A percentile compares a stretch with the other conserved stretches of the same genome.
phyloP scores from a whole-genome alignment of 1,284 basidiomycete species.

The Blastosporella zonata region DNA sequence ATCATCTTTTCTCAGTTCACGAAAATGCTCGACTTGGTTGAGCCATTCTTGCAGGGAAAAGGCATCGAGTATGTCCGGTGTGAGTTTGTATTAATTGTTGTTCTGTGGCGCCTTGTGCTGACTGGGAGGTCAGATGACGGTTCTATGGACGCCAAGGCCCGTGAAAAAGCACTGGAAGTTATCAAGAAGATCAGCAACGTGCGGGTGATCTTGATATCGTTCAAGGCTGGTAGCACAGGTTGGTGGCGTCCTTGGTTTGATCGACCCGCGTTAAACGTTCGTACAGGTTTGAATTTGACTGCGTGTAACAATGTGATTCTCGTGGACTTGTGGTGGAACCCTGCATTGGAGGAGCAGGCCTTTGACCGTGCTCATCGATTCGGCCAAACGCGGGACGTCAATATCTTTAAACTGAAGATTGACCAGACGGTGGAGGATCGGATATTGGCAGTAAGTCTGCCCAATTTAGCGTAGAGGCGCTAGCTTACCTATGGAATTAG shows the following conservation, averaged over 20 bases:
- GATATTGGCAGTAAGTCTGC: slow-evolving; percentile 59
- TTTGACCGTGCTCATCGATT: slow-evolving; percentile 92
- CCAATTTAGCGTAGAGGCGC: slow-evolving; percentile 1
- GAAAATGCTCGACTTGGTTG: slow-evolving; percentile 83
- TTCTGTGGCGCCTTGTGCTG: slow-evolving; percentile 7
- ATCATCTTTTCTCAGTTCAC: slow-evolving; percentile 93
- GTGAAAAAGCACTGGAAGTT: slow-evolving; percentile 70
- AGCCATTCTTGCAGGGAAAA: slow-evolving; percentile 72
- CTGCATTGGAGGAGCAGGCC: slow-evolving; percentile 88
- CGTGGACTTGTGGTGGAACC: slow-evolving; percentile 96
- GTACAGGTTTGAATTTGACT: slow-evolving; percentile 84
- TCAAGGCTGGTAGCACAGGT: slow-evolving; percentile 94
- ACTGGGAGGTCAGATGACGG: slow-evolving; percentile 71
- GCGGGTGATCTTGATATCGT: slow-evolving; percentile 88
- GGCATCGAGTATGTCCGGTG: slow-evolving; percentile 80
- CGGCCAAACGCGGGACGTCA: slow-evolving; percentile 84
- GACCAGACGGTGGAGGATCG: slow-evolving; percentile 88
- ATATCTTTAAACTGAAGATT: slow-evolving; percentile 93
- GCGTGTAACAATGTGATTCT: slow-evolving; percentile 94
- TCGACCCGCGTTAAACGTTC: slow-evolving; percentile 6
- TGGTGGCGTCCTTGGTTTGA: not conserved
- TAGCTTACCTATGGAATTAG: slow-evolving; percentile 21
- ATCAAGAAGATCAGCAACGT: slow-evolving; percentile 64
- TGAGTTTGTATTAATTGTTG: slow-evolving; percentile 47
- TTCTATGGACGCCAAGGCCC: slow-evolving; percentile 73